phyloP scores from a whole-genome alignment of 164 flowering plant genomes.

The Aristolochia fimbriata region DNA sequence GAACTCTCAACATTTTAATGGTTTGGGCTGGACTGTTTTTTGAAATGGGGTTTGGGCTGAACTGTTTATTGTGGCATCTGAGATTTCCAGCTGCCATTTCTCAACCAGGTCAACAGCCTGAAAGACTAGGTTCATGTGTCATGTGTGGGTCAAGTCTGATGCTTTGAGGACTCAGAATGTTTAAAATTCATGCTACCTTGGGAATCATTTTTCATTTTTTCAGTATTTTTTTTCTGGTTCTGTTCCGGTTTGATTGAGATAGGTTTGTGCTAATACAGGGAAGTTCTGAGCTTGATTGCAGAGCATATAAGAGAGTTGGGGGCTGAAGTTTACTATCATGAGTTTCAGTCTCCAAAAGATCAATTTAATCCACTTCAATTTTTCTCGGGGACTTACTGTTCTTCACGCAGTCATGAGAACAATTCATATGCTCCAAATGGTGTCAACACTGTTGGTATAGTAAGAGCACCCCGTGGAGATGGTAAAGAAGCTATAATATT shows the following conservation, averaged over 20 bases:
- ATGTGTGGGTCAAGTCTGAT: no score
- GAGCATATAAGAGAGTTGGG: constrained; percentile 52
- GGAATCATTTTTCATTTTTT: no score
- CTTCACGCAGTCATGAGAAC: constrained; percentile 28
- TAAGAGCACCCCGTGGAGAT: constrained; percentile 95
- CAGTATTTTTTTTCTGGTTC: no score
- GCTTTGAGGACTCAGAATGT: no score
- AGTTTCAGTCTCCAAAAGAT: constrained; percentile 41
- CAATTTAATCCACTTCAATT: constrained; percentile 65
- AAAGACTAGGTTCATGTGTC: no score
- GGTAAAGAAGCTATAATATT: constrained; percentile 95
- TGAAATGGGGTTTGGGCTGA: no score
- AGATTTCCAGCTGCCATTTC: no score
- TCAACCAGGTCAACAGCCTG: no score
- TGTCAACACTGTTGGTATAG: constrained; percentile 64
- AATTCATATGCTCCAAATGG: constrained; percentile 36
- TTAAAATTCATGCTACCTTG: no score
- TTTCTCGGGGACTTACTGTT: constrained; percentile 45
- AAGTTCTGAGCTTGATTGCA: constrained; percentile 45
- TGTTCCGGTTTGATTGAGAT: background rate
- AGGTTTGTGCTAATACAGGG: constrained; percentile 30
- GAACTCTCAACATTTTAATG: no score
- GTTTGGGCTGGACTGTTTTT: no score
- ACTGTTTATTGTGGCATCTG: no score
- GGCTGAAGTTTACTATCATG: constrained; percentile 76